Percentiles rank a stretch among this genome's conserved stretches.
These are phyloP conservation scores for Dictyostelium discoideum DNA, from an alignment of 78 protist genomes.

Conservation along the genomic window DNA sequence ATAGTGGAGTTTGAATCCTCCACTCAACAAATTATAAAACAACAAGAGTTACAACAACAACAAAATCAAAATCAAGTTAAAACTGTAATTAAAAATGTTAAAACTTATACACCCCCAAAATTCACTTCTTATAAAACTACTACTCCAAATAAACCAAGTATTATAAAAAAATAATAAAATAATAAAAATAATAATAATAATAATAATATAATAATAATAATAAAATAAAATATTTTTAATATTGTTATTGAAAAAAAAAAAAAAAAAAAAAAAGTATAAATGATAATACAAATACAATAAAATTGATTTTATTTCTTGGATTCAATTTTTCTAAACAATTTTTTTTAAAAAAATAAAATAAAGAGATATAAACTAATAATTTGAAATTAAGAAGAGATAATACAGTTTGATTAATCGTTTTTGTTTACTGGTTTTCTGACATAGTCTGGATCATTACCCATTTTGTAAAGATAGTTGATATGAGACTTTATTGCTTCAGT, in stretches of 20 bases:
- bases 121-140: neutral
- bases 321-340: no score
- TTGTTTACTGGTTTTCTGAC: constrained; percentile 6
- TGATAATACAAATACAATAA: no score
- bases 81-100: neutral
- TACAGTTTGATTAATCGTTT: neutral
- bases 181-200: no score
- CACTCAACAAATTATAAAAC: neutral
- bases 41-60: neutral
- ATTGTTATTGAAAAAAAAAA: no score
- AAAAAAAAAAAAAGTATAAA: no score
- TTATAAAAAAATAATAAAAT: neutral
- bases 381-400: neutral
- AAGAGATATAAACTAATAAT: no score
- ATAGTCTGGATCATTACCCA: constrained; percentile 79
- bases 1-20: neutral
- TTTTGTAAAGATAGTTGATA: constrained; percentile 46
- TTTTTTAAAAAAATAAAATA: no score
- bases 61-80: neutral
- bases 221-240: no score
- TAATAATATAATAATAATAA: no score
- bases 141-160: neutral
- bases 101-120: neutral
- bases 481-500: constrained; percentile 45
- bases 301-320: no score